Evolutionary conservation across 768 basidiomycete species (phyloP).

Genomic region (Lentinus tigrinus): DNA sequence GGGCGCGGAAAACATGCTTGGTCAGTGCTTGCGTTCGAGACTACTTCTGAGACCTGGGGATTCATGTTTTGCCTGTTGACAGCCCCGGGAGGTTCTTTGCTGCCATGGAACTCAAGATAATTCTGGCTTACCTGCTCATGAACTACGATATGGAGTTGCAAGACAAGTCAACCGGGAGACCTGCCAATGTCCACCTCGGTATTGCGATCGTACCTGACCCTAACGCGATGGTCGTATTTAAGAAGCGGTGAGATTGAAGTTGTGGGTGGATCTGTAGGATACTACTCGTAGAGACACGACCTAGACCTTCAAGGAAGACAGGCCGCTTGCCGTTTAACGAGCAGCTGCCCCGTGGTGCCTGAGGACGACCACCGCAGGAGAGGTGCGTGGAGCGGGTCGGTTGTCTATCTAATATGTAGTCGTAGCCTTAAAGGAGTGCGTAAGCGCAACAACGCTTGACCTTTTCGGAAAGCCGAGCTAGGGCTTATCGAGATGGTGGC

Average conservation of each 20-base stretch:
- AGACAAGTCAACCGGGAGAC: conserved; percentile 6
- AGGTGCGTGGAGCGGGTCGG: too few relatives aligned
- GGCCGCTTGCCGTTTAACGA: neutral
- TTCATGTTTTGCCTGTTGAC: neutral
- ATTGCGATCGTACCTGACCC: conserved; percentile 19
- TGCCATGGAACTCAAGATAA: conserved; percentile 30
- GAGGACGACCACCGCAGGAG: neutral
- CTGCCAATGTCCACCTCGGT: conserved; percentile 21
- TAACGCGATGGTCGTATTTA: conserved; percentile 23
- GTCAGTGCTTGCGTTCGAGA: neutral
- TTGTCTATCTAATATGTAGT: neutral
- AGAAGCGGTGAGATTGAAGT: conserved; percentile 5
- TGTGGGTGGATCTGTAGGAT: too few relatives aligned
- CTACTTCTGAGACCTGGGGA: neutral
- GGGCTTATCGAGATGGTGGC: neutral
- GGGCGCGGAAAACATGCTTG: conserved; percentile 23
- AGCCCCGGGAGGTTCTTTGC: conserved; percentile 38
- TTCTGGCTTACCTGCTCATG: conserved; percentile 32
- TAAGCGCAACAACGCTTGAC: neutral
- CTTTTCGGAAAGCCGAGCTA: neutral
- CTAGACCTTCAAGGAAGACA: too few relatives aligned
- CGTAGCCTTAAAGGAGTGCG: neutral
- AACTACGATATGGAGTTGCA: conserved; percentile 22
- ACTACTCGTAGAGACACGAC: too few relatives aligned
- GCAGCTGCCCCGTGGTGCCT: neutral